Evolutionary conservation across 257 asterid species (phyloP).

Genomic region (Solanum virginianum): DNA sequence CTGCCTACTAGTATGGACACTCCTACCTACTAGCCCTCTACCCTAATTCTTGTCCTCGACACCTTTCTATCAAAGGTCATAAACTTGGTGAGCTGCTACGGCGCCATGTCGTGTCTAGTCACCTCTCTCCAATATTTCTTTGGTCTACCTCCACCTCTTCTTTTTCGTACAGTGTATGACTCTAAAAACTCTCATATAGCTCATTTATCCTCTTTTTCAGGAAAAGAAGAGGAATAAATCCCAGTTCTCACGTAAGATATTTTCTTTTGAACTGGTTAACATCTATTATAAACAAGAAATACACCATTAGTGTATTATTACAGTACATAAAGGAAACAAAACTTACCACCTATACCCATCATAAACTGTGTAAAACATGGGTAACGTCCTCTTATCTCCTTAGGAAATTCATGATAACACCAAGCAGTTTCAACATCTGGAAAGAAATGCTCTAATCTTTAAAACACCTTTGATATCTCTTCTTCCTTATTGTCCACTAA

Average conservation of each 20-base stretch:
- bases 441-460: not conserved
- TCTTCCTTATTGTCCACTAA: not conserved
- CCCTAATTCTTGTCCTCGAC: too few species aligned
- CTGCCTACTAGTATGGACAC: too few species aligned
- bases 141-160: too few species aligned
- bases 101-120: too few species aligned
- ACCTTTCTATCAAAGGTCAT: too few species aligned
- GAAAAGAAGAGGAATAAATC: too few species aligned
- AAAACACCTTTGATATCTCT: not conserved
- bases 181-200: not conserved
- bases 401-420: not conserved
- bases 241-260: too few species aligned
- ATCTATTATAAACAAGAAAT: not conserved
- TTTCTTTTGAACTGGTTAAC: not conserved
- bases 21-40: too few species aligned
- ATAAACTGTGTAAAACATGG: not conserved
- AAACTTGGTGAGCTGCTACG: too few species aligned
- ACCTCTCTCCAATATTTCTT: too few species aligned
- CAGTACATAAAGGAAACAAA: not conserved
- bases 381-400: not conserved
- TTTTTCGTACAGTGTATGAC: not conserved
- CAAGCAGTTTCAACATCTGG: not conserved
- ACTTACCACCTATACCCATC: not conserved
- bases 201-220: too few species aligned
- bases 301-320: not conserved